Evolutionary conservation across 257 asterid genomes (phyloP).

Genomic region (Solanum arcanum): DNA sequence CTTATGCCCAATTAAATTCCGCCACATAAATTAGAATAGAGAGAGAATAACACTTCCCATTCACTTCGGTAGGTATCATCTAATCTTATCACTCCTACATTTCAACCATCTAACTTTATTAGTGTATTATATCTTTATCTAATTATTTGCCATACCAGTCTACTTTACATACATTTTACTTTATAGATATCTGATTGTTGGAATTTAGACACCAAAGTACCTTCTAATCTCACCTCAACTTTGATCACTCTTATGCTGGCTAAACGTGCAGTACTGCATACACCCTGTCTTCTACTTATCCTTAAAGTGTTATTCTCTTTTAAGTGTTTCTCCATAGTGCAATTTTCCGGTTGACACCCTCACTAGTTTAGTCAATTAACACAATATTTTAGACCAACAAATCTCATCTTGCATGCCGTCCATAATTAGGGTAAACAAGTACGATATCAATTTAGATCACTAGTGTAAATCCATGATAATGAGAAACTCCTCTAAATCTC

Average conservation of each 20-base stretch:
- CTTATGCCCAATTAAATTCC: not conserved
- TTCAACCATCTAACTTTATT: not conserved
- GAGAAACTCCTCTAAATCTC: not conserved
- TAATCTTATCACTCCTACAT: not conserved
- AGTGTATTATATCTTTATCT: not conserved
- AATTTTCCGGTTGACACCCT: not conserved
- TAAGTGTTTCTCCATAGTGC: not conserved
- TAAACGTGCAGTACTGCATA: not conserved
- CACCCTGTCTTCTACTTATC: not conserved
- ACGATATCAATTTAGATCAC: not conserved
- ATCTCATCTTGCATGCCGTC: not conserved
- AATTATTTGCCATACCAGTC: not conserved
- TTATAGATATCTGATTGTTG: not conserved
- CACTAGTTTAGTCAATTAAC: not conserved
- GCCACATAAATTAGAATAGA: not conserved
- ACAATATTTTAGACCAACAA: not conserved
- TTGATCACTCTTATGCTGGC: not conserved
- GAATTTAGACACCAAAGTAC: not conserved
- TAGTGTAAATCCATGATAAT: not conserved
- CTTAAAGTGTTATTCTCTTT: not conserved
- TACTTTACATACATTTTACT: not conserved
- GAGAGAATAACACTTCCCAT: not conserved
- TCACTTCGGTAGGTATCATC: not conserved
- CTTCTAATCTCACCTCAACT: not conserved
- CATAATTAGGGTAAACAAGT: not conserved